Base-by-base conservation (phyloP, 495 filamentous ascomycete species). In the Aspergillus olivimuriae region DNA sequence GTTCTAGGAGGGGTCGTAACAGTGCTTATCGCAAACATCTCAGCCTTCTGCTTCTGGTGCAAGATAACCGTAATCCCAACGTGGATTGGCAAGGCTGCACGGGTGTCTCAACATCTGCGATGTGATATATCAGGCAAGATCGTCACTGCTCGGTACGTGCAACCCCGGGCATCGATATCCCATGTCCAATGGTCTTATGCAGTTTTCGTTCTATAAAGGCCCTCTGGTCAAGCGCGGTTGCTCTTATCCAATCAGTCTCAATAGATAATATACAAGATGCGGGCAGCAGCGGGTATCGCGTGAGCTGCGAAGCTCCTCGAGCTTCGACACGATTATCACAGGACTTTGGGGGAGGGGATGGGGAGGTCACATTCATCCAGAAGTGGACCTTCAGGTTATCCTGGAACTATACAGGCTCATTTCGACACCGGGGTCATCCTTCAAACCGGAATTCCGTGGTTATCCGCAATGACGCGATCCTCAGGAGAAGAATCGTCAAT, bases 291-390 rank as follows among this genome's bases (percentile, higher is more conserved):
- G 47, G 30, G 42, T 46, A 41, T 37, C 47, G 47, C 47, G 43
- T 42, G 47, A 44, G 34, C 21, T 42, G 47, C 51, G 47, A 50
- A 54, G 51, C 40, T 41, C 23, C 24, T 34, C 11, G 31, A 34
- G 23, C 33, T n/a, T n/a, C n/a, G n/a, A n/a, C n/a, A n/a, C n/a
- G n/a, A n/a, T n/a, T n/a, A n/a, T n/a, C n/a, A n/a, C n/a, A n/a
- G n/a, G n/a, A n/a, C n/a, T n/a, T n/a, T n/a, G n/a, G n/a, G n/a
- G n/a, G n/a, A n/a, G n/a, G n/a, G n/a, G n/a, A n/a, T n/a, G n/a
- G n/a, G n/a, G n/a, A n/a, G n/a, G n/a, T n/a, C n/a, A n/a, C n/a
- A n/a, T n/a, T n/a, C n/a, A n/a, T n/a, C n/a, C n/a, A n/a, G n/a
- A n/a, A n/a, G n/a, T n/a, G n/a, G n/a, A n/a, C n/a, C n/a, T n/a